Conservation (phyloP, 1,139 yeast genomes). For the Taiozyma sp. region DNA sequence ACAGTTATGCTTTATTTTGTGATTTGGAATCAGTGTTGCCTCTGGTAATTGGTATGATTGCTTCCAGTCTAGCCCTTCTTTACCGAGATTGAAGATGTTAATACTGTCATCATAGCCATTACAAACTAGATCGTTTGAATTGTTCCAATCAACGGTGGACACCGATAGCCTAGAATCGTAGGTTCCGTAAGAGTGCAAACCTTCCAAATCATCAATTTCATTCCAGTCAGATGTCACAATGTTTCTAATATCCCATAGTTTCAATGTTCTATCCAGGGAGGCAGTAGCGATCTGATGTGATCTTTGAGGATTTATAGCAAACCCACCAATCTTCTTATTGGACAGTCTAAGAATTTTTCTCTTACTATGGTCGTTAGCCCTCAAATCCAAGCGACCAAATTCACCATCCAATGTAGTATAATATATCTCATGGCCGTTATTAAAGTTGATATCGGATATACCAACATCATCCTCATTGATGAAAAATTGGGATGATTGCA, state of each 20-base stretch:
- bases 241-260: conserved; percentile 81
- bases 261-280: conserved; percentile 78
- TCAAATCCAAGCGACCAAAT: conserved; percentile 63
- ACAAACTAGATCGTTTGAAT: conserved; percentile 71
- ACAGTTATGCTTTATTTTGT: conserved; percentile 78
- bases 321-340: conserved; percentile 90
- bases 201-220: conserved; percentile 34
- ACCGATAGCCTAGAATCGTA: conserved; percentile 75
- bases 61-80: conserved; percentile 18
- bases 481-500: conserved; percentile 55
- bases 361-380: conserved; percentile 38
- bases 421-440: conserved; percentile 53
- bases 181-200: conserved; percentile 56
- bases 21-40: conserved; percentile 43
- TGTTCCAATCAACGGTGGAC: conserved; percentile 84
- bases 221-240: conserved; percentile 41
- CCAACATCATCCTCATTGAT: conserved; percentile 55
- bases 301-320: conserved; percentile 68
- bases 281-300: conserved; percentile 71
- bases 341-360: conserved; percentile 54
- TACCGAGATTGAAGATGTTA: conserved; percentile 46
- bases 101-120: conserved; percentile 91
- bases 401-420: conserved; percentile 79
- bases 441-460: conserved; percentile 50
- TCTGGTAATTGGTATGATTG: conserved; percentile 27